phyloP scores from a whole-genome alignment of 202 grass and related monocot species.

The Dendrocalamus latiflorus region DNA sequence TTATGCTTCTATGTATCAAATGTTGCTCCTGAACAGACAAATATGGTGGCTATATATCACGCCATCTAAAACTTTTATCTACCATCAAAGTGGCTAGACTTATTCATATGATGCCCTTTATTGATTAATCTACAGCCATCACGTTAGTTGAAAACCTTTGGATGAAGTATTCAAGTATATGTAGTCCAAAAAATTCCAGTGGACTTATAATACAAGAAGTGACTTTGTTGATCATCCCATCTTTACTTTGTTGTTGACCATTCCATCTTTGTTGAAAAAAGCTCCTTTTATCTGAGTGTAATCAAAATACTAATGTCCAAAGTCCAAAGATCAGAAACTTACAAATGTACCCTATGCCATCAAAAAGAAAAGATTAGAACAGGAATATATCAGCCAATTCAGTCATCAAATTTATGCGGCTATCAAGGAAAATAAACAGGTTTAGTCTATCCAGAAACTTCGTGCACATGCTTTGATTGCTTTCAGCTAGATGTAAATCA shows the following conservation, averaged over 20 bases:
- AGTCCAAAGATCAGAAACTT: not conserved
- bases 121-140: not conserved
- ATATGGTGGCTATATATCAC: too few species aligned
- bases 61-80: too few species aligned
- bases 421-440: not conserved
- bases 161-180: too few species aligned
- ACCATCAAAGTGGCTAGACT: too few species aligned
- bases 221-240: too few species aligned
- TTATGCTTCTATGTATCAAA: not conserved
- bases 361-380: not conserved
- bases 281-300: not conserved
- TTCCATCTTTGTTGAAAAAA: too few species aligned
- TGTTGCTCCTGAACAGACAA: not conserved
- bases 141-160: not conserved
- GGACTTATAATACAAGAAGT: too few species aligned
- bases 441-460: not conserved
- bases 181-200: too few species aligned
- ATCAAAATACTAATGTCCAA: not conserved
- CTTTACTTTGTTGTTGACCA: too few species aligned
- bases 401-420: too few species aligned
- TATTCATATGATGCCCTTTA: not conserved
- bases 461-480: not conserved
- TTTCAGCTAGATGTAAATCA: slow-evolving; percentile 15
- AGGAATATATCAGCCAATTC: too few species aligned
- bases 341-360: not conserved